Evolutionary conservation across 495 filamentous ascomycete genomes (phyloP).

Genomic region (Pyronema domesticum): DNA sequence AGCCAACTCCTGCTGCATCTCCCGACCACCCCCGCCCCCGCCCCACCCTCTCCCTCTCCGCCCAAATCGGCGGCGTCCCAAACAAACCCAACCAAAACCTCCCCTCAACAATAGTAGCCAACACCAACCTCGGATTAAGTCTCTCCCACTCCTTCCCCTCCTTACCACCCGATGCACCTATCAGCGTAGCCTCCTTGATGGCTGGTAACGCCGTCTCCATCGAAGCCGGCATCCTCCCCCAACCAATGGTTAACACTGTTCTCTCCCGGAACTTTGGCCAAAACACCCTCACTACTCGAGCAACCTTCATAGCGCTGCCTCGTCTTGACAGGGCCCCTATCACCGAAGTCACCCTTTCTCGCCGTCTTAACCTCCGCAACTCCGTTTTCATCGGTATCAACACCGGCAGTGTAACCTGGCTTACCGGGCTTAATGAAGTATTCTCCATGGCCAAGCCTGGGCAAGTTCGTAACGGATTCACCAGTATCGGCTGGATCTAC

Average conservation of each 20-base stretch:
- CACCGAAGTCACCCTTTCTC: conserved; percentile 4
- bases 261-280: conserved; percentile 10
- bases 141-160: conserved; percentile 13
- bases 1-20: background rate
- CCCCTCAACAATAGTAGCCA: background rate
- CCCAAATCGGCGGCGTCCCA: background rate
- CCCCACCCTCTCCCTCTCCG: background rate
- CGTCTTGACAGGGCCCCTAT: conserved; percentile 3
- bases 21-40: background rate
- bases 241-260: conserved; percentile 6
- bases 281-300: background rate
- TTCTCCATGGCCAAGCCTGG: background rate
- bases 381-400: background rate
- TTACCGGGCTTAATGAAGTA: background rate
- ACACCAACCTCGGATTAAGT: background rate
- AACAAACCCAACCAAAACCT: background rate
- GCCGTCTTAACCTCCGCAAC: background rate
- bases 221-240: conserved; percentile 10
- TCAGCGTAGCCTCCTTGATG: conserved; percentile 9
- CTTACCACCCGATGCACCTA: conserved; percentile 10
- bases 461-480: background rate
- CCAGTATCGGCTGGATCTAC: background rate
- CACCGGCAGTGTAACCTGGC: background rate
- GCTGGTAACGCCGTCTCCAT: conserved; percentile 10
- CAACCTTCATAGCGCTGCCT: background rate